A percentile compares a stretch with the other conserved stretches of the same genome.
Evolutionary conservation across 2,329 filamentous ascomycete species (phyloP).

Genomic region (Penicillium sp.): DNA sequence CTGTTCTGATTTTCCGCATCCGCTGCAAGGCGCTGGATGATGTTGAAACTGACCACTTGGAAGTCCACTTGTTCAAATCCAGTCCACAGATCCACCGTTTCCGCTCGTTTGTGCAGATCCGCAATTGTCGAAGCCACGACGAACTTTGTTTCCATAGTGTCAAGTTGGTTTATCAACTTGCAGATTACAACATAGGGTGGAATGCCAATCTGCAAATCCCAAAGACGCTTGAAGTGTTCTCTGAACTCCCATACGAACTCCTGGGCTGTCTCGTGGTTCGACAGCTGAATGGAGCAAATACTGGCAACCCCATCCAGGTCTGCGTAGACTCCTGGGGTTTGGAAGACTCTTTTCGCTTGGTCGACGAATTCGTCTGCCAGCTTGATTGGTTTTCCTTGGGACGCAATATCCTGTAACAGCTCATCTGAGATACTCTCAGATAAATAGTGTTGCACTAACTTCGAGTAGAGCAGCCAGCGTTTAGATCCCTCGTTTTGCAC

Average conservation of each 20-base stretch:
- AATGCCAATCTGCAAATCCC: background rate
- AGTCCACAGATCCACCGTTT: background rate
- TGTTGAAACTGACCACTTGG: background rate
- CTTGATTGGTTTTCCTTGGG: background rate
- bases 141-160: background rate
- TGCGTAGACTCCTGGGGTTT: background rate
- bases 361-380: conserved; percentile 1
- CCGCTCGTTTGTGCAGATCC: background rate
- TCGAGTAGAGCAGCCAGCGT: background rate
- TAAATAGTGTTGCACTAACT: background rate
- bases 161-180: background rate
- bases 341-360: background rate
- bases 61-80: background rate
- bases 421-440: background rate
- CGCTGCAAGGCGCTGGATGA: background rate
- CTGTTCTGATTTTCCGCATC: background rate
- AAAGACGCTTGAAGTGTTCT: background rate
- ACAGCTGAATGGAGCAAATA: background rate
- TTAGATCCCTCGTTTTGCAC: background rate
- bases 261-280: background rate
- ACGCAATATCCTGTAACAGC: background rate
- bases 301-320: background rate
- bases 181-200: background rate
- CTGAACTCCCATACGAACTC: background rate
- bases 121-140: background rate